Base-by-base conservation (phyloP, 352 stramenopile species). In the Blastocystis sp. region DNA sequence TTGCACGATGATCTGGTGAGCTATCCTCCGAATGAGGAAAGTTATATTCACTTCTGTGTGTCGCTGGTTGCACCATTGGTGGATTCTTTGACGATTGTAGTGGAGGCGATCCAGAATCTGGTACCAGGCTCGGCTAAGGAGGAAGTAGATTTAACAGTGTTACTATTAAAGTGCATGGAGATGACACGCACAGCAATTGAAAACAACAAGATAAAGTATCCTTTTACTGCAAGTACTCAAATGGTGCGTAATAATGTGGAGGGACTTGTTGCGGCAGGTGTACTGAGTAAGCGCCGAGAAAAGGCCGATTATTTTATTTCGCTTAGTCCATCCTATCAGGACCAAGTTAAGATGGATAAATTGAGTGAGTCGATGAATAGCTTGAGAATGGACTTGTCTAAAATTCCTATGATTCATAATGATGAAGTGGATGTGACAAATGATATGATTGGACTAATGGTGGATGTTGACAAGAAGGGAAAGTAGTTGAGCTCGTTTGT, bases 11-110 rank as follows among this genome's bases (percentile, higher is more conserved):
- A 85, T 45, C 53, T 90, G 1, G 81, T 91, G 30, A 45, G 34
- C n/a, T n/a, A 69, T 11, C 34, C n/a, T 39, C 76, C 54, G 53
- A 43, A 76, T 3, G 37, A 73, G 2, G 92, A 89, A 3, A 92
- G 92, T 59, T 90, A 93, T 34, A 90, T 92, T 34, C 90, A 91
- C 76, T 95, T 96, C 50, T 91, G 93, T 45, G 73, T 94, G 45
- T 93, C 92, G 66, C 89, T 96, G 30, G 91, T 93, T 43, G 94
- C 93, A 92, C 93, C 93, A 54, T 94, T 96, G 24, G 91, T 95
- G 56, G 93, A 95, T 90, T 93, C 93, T 66, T 85, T 95, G 43
- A 66, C 24, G 26, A 20, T 85, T 8, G 88, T 91, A 18, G 55
- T 26, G 6, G 73, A 85, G 18, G 73, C 54, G 3, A 85, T 85